Base-by-base conservation (phyloP, 768 basidiomycete genomes). In the Podaxis pistillaris region DNA sequence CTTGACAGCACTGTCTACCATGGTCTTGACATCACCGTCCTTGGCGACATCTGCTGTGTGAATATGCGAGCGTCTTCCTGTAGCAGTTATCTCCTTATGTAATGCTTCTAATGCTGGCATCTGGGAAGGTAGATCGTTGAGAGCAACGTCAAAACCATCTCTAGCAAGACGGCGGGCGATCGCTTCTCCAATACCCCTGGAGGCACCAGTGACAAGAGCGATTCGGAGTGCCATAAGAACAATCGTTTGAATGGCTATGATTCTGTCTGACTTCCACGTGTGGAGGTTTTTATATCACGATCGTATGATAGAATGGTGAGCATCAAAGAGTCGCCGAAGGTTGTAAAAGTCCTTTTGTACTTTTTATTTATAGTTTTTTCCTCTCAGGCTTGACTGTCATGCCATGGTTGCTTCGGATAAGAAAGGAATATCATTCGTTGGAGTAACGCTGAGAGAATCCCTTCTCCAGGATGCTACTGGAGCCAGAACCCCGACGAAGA, bases 161-260 rank as follows among this genome's bases (percentile, higher is more conserved):
- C 68, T 62, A 13, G 81, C 79, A 30, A 83, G 76, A 2, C 79
- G 73, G 11, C 77, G 68, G 19, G 80, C 79, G 44, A 83, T 78
- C 50, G 79, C 80, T 30, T 75, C 71, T 12, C 81, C 82, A 28
- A 82, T 83, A 17, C 82, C 82, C 54, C 76, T 77, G 2, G 75
- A 74, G 12, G 74, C 75, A 36, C 81, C 82, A 0, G 82, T 82
- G 44, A 83, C 72, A 60, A 81, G 68, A 2, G 79, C 81, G 51
- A 78, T 70, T 36, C 66, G 57, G 28, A 49, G 17, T 55, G 19
- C 44, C 53, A 60, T 60, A 12, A 13, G n/a, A 26, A 44, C 4
- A 22, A n/a, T 15, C 9, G 33, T 9, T 33, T 33, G 33, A 33
- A 33, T 33, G 8, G 8, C 33, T 33, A 33, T 33, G 33, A 33